phyloP scores from a whole-genome alignment of 2,329 filamentous ascomycete species.

The Volutella citrinella region DNA sequence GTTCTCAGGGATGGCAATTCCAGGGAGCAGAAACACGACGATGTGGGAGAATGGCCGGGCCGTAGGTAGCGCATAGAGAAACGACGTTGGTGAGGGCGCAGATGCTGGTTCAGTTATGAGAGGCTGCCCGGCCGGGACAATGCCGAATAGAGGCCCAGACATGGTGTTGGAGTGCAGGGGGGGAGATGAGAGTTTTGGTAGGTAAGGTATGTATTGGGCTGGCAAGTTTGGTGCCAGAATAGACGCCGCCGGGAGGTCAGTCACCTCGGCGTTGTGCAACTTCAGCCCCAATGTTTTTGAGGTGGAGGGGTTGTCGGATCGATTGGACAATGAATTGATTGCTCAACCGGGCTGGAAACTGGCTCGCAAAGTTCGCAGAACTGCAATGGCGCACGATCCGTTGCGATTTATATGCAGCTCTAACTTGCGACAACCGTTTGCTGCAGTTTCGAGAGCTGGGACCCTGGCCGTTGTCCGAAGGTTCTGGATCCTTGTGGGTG shows the following conservation, averaged over 20 bases:
- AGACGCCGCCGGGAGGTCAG: too few species aligned
- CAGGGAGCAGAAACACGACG: slow-evolving; percentile 84
- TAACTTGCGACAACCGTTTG: too few species aligned
- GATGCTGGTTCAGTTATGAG: slow-evolving; percentile 53
- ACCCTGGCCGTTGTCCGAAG: not conserved
- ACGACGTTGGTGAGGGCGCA: slow-evolving; percentile 51
- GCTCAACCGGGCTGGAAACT: too few species aligned
- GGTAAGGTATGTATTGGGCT: not conserved
- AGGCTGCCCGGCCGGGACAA: slow-evolving; percentile 59
- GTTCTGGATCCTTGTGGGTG: not conserved
- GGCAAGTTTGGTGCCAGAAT: not conserved
- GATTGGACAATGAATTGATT: too few species aligned
- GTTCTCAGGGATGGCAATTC: slow-evolving; percentile 65
- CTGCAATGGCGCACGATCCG: too few species aligned
- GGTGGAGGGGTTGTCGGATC: too few species aligned
- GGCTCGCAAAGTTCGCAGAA: too few species aligned
- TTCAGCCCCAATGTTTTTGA: too few species aligned
- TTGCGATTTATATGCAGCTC: too few species aligned
- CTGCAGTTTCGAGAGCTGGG: not conserved
- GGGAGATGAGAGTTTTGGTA: slow-evolving; percentile 1
- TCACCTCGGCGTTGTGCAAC: too few species aligned
- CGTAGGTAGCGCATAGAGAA: slow-evolving; percentile 52
- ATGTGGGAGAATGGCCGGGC: slow-evolving; percentile 70
- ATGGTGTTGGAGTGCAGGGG: slow-evolving; percentile 24
- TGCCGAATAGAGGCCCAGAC: slow-evolving; percentile 51